Percentiles rank a stretch among this genome's conserved stretches.
phyloP scores from a whole-genome alignment of 177 flowering plant genomes.

The Telopea speciosissima region DNA sequence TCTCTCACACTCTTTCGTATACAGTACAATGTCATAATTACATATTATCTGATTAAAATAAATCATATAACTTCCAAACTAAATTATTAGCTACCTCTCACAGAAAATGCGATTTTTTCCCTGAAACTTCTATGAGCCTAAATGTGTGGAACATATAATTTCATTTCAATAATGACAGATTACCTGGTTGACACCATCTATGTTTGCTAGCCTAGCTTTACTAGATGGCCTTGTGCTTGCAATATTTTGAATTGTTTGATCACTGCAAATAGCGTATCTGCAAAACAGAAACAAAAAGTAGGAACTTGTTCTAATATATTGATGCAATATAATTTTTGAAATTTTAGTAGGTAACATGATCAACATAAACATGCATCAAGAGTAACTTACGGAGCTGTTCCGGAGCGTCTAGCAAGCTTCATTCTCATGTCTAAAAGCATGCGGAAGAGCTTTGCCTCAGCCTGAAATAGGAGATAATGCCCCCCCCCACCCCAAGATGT shows the following conservation, averaged over 20 bases:
- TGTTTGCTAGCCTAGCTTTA: slow-evolving; percentile 54
- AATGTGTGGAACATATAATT: background rate
- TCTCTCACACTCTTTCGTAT: too few species aligned
- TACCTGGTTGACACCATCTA: slow-evolving; percentile 67
- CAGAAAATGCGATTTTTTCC: background rate
- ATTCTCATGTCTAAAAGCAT: slow-evolving; percentile 45
- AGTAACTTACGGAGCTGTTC: slow-evolving; percentile 59
- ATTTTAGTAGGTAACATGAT: too few species aligned
- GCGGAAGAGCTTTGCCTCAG: slow-evolving; percentile 37
- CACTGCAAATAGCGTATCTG: slow-evolving; percentile 67
- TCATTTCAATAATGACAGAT: background rate
- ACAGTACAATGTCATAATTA: too few species aligned
- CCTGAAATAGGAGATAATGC: slow-evolving; percentile 21
- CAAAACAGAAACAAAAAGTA: slow-evolving; percentile 6
- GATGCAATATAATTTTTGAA: background rate
- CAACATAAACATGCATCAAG: background rate
- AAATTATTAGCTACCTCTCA: background rate
- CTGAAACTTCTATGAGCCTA: background rate
- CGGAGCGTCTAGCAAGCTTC: slow-evolving; percentile 39
- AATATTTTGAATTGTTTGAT: slow-evolving; percentile 49
- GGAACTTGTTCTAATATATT: background rate
- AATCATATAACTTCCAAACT: background rate
- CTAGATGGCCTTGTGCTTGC: slow-evolving; percentile 54
- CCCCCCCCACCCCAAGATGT: too few species aligned
- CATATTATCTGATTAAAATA: too few species aligned